Conservation (phyloP, 495 filamentous ascomycete species). For the Tirmania nivea region DNA sequence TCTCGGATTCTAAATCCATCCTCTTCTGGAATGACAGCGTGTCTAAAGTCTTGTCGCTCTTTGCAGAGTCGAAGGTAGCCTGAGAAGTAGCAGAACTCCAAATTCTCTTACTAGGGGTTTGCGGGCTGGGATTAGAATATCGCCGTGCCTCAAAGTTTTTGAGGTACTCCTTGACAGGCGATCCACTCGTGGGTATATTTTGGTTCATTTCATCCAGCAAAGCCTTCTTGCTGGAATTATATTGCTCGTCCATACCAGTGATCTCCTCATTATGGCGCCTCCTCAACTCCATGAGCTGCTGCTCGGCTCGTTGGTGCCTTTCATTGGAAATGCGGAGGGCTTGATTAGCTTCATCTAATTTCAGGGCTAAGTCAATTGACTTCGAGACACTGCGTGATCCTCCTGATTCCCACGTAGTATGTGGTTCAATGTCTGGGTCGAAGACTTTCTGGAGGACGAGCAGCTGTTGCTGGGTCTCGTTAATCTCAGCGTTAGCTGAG, state of each 20-base stretch:
- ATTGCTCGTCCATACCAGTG: slow-evolving; percentile 46
- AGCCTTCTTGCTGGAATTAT: slow-evolving; percentile 48
- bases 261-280: slow-evolving; percentile 49
- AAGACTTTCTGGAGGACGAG: slow-evolving; percentile 68
- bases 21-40: slow-evolving; percentile 70
- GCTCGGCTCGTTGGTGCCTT: slow-evolving; percentile 60
- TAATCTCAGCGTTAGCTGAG: slow-evolving; percentile 51
- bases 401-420: slow-evolving; percentile 36
- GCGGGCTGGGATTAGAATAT: slow-evolving; percentile 48
- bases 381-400: slow-evolving; percentile 33
- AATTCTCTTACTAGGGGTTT: slow-evolving; percentile 53
- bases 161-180: slow-evolving; percentile 37
- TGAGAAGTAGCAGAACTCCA: slow-evolving; percentile 41
- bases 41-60: slow-evolving; percentile 77
- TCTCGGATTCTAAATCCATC: slow-evolving; percentile 75
- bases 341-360: slow-evolving; percentile 72
- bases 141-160: slow-evolving; percentile 26
- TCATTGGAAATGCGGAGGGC: slow-evolving; percentile 71
- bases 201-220: slow-evolving; percentile 71
- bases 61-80: slow-evolving; percentile 44
- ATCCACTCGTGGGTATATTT: slow-evolving; percentile 58
- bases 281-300: slow-evolving; percentile 59
- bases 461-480: slow-evolving; percentile 55
- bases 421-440: slow-evolving; percentile 47
- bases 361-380: slow-evolving; percentile 52